These are phyloP conservation scores for Pyrus communis DNA, from an alignment of 306 rosid genomes.

Conservation along the genomic window DNA sequence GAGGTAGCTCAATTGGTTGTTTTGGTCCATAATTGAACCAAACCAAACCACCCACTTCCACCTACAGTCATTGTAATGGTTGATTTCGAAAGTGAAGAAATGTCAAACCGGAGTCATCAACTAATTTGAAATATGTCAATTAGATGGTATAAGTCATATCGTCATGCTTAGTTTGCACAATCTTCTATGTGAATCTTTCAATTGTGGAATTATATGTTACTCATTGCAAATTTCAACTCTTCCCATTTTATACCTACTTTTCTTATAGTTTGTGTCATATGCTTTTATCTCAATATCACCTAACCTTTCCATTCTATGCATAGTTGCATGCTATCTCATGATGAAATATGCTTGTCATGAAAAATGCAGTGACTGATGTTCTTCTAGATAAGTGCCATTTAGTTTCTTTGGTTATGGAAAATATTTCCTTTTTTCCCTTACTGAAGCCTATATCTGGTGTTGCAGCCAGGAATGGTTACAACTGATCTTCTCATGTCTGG, in stretches of 20 bases:
- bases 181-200: background rate
- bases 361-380: background rate
- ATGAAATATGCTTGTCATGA: background rate
- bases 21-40: too few species aligned
- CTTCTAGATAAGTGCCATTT: background rate
- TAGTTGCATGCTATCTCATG: too few species aligned
- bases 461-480: constrained; percentile 99
- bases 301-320: background rate
- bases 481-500: constrained; percentile 99
- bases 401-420: background rate
- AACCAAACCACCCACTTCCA: too few species aligned
- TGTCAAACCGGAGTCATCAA: too few species aligned
- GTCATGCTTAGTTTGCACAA: background rate
- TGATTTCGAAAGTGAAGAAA: too few species aligned
- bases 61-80: too few species aligned
- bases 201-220: background rate
- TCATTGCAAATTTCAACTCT: background rate
- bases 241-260: background rate
- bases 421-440: background rate
- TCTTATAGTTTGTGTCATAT: background rate
- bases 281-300: background rate
- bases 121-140: background rate
- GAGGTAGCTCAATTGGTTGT: too few species aligned
- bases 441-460: constrained; percentile 10
- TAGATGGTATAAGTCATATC: background rate